Base-by-base conservation (phyloP, 2,329 filamentous ascomycete species). In the Amesomyces nigricolor region DNA sequence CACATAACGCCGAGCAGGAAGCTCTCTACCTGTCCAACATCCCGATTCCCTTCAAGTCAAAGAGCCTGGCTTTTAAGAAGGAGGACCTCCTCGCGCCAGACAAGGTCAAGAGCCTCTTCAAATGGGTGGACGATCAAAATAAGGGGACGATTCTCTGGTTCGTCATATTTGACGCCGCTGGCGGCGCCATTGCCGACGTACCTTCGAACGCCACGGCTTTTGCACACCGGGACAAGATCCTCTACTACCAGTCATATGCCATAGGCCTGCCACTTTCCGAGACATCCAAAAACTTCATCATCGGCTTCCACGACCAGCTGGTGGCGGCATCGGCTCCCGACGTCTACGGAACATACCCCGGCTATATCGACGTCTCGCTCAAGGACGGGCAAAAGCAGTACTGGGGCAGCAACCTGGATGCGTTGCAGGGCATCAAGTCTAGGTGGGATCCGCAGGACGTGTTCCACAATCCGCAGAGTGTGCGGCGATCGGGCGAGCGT, bases 181-280 rank as follows among this genome's bases (percentile, higher is more conserved):
- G 81, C 43, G 84, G 84, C 9, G 82, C 81, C 11, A 75, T 82
- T 49, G 76, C 74, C 61, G 81, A 86, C 55, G 70, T 79, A 1
- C 69, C 81, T 0, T 66, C 67, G 58, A 73, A 83, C 61, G 77
- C 77, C 9, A 85, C 83, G 0, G 78, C 82, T 7, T 87, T 84
- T 63, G 76, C 78, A 0, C 83, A 87, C 63, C 78, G 85, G 46
- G 80, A 87, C 71, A 81, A 81, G 59, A 62, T 85, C 40, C 78
- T 86, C 68, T 85, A 83, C 70, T 78, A 83, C 64, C 81, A 87
- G 64, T 79, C 78, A 0, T 86, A 86, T 63, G 80, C 74, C 8
- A 64, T 86, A 44, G 79, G 77, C 16, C 62, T 81, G 0, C 69
- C 73, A 0, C 68, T 84, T 13, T 72, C 71, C 1, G 59, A 71